Evolutionary conservation across 2,329 filamentous ascomycete genomes (phyloP).

Genomic region (Neodidymelliopsis sp.): DNA sequence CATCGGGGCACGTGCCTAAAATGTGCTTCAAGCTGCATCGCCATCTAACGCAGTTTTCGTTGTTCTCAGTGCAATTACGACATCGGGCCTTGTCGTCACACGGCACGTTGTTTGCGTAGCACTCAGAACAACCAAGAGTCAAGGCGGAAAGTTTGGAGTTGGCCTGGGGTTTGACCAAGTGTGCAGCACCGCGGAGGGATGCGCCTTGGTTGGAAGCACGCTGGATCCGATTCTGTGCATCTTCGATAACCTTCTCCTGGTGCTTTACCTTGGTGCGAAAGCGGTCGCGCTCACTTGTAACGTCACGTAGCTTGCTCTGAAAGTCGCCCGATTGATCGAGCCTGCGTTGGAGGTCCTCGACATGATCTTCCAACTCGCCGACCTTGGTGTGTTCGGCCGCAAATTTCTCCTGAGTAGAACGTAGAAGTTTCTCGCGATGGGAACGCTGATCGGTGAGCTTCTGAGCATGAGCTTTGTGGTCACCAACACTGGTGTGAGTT

Average conservation of each 20-base stretch:
- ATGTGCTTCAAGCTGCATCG: slow-evolving; percentile 38
- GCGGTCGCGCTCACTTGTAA: slow-evolving; percentile 27
- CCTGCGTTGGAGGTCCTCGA: slow-evolving; percentile 13
- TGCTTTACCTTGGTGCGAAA: slow-evolving; percentile 26
- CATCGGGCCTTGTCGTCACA: slow-evolving; percentile 37
- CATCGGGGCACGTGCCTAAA: slow-evolving; percentile 29
- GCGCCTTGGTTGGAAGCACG: slow-evolving; percentile 20
- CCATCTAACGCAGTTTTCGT: slow-evolving; percentile 35
- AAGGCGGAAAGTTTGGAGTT: slow-evolving; percentile 27
- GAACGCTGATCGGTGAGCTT: slow-evolving; percentile 17
- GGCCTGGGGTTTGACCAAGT: slow-evolving; percentile 29
- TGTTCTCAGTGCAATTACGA: slow-evolving; percentile 30
- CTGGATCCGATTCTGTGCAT: slow-evolving; percentile 13
- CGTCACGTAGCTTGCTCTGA: slow-evolving; percentile 26
- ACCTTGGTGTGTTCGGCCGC: slow-evolving; percentile 18
- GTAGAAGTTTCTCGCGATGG: slow-evolving; percentile 19
- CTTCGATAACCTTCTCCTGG: neutral
- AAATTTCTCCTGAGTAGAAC: slow-evolving; percentile 19
- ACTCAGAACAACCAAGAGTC: slow-evolving; percentile 39
- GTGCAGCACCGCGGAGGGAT: slow-evolving; percentile 34
- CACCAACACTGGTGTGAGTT: neutral
- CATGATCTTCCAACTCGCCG: slow-evolving; percentile 21
- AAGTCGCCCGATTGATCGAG: slow-evolving; percentile 16
- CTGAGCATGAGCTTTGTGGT: slow-evolving; percentile 9
- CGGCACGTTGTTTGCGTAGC: slow-evolving; percentile 32